Percentiles rank a stretch among this genome's conserved stretches.
Conservation (phyloP, 495 filamentous ascomycete genomes). For the Chaetomium tenue region DNA sequence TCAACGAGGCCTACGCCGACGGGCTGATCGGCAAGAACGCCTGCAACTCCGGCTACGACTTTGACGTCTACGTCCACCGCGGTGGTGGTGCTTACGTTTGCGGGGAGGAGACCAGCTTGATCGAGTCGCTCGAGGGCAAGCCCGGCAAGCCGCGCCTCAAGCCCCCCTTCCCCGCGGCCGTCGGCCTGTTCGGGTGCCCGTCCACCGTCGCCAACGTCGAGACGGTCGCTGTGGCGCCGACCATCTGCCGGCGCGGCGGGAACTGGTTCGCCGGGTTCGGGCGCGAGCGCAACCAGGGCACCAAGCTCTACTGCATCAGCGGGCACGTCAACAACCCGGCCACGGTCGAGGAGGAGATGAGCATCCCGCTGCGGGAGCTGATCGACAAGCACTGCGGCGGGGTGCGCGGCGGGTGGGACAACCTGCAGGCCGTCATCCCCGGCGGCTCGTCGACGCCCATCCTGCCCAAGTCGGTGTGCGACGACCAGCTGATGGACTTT, state of each 20-base stretch:
- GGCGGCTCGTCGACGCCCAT: conserved; percentile 96
- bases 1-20: conserved; percentile 93
- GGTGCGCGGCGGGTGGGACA: conserved; percentile 96
- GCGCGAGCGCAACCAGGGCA: conserved; percentile 91
- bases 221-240: conserved; percentile 91
- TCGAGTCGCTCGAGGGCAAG: conserved; percentile 97
- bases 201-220: conserved; percentile 98
- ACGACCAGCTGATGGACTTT: conserved; percentile 98
- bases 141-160: conserved; percentile 97
- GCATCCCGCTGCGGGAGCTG: conserved; percentile 86
- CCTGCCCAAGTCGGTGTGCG: conserved; percentile 79
- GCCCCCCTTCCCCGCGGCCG: conserved; percentile 95
- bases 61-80: conserved; percentile 94
- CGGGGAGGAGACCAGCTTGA: conserved; percentile 95
- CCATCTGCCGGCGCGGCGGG: conserved; percentile 88
- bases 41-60: conserved; percentile 94
- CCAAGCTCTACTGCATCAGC: conserved; percentile 98
- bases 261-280: conserved; percentile 92
- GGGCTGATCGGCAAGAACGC: conserved; percentile 97
- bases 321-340: conserved; percentile 98
- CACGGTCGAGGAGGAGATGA: conserved; percentile 99
- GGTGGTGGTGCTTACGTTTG: conserved; percentile 98
- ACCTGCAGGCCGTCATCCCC: conserved; percentile 90
- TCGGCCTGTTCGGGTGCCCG: conserved; percentile 96
- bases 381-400: conserved; percentile 98